Conservation (phyloP, 202 grass and related monocot species). For the Cymbopogon flexuosus region DNA sequence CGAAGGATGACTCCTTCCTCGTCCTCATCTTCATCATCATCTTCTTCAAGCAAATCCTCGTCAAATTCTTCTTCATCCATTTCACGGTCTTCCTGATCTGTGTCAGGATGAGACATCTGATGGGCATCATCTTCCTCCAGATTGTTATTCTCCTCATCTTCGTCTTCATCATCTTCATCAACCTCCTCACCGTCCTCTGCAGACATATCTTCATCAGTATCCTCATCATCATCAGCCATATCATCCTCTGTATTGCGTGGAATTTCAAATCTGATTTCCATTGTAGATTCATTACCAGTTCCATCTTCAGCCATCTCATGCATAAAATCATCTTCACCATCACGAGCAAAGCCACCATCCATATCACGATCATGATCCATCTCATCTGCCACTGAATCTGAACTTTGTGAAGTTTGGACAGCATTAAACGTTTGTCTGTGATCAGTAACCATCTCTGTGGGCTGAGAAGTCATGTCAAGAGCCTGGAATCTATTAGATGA, state of each 20-base stretch:
- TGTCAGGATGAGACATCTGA: constrained; percentile 84
- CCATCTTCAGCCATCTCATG: constrained; percentile 87
- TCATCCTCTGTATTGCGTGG: constrained; percentile 67
- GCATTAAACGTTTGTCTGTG: constrained; percentile 62
- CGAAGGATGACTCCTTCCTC: constrained; percentile 93
- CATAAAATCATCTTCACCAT: constrained; percentile 94
- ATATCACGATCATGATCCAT: constrained; percentile 87
- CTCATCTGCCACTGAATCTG: constrained; percentile 74
- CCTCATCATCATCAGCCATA: constrained; percentile 81
- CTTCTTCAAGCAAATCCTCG: constrained; percentile 92
- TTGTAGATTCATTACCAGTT: constrained; percentile 62
- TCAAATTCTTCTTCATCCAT: constrained; percentile 99
- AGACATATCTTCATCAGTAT: constrained; percentile 77
- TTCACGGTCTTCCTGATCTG: constrained; percentile 93
- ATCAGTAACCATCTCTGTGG: constrained; percentile 55
- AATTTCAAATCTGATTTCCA: constrained; percentile 96
- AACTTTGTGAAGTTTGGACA: constrained; percentile 55
- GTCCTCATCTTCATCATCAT: constrained; percentile 93
- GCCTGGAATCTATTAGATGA: constrained; percentile 65
- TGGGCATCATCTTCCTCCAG: constrained; percentile 83
- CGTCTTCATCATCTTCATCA: constrained; percentile 78
- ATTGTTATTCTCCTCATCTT: constrained; percentile 78
- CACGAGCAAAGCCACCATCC: constrained; percentile 55
- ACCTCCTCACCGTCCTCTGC: constrained; percentile 85
- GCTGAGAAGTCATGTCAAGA: constrained; percentile 64